Evolutionary conservation across 805 yeast species (phyloP).

Genomic region (Wickerhamomyces chambardii): DNA sequence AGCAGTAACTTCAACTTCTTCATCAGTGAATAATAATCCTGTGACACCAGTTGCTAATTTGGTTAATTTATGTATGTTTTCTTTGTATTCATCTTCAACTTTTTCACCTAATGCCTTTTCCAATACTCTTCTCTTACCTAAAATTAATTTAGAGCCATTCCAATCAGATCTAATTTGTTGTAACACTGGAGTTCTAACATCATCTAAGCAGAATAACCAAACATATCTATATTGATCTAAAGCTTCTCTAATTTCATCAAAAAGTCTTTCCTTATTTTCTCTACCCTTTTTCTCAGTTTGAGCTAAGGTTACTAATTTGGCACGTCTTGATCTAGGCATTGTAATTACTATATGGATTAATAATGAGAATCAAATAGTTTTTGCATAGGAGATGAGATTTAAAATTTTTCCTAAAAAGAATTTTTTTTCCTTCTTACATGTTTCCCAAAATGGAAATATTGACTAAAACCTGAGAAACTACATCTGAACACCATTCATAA

Average conservation of each 20-base stretch:
- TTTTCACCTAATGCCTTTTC: conserved; percentile 88
- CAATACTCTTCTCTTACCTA: conserved; percentile 91
- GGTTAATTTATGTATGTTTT: conserved; percentile 65
- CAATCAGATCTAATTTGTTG: conserved; percentile 91
- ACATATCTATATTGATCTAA: conserved; percentile 70
- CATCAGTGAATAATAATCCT: conserved; percentile 86
- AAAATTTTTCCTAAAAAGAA: background rate
- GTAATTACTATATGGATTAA: conserved; percentile 4
- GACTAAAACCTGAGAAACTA: background rate
- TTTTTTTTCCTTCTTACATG: background rate
- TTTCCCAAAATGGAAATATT: background rate
- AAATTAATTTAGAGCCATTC: conserved; percentile 79
- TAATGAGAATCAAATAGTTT: too few relatives aligned
- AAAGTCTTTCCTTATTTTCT: conserved; percentile 84
- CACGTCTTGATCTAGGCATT: conserved; percentile 97
- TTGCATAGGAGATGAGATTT: background rate
- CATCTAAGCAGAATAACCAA: conserved; percentile 83
- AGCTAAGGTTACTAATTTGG: conserved; percentile 91
- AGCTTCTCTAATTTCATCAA: conserved; percentile 80
- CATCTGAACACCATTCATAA: background rate
- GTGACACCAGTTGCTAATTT: conserved; percentile 65
- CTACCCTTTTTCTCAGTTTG: conserved; percentile 95
- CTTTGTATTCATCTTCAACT: conserved; percentile 85
- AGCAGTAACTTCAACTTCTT: conserved; percentile 77
- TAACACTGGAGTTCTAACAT: conserved; percentile 91